Evolutionary conservation across 192 early-diverging fungal species (phyloP).

Genomic region (Ambispora gerdemannii): DNA sequence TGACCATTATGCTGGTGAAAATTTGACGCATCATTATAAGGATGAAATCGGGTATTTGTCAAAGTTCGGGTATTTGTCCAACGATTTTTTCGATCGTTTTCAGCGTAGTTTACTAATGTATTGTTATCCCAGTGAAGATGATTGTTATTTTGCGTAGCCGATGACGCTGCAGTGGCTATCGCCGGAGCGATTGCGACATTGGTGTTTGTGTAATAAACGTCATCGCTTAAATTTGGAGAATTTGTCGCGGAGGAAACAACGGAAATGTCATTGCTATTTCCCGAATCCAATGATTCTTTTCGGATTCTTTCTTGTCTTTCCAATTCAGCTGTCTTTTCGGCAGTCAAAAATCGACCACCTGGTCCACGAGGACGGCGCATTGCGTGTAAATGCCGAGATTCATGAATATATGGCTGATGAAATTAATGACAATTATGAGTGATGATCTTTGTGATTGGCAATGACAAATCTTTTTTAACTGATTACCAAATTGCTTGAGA

Average conservation of each 20-base stretch:
- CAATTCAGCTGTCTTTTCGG: conserved; percentile 36
- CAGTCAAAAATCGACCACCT: conserved; percentile 88
- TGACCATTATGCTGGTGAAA: no score
- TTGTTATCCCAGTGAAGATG: no score
- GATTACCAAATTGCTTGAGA: neutral
- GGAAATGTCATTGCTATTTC: neutral
- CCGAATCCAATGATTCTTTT: neutral
- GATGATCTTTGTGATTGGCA: neutral
- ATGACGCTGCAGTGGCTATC: no score
- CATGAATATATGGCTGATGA: conserved; percentile 84
- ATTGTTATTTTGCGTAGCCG: no score
- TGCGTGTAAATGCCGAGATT: conserved; percentile 94
- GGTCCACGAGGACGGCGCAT: conserved; percentile 95
- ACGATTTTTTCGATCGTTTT: no score
- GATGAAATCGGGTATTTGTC: no score
- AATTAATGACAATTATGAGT: neutral
- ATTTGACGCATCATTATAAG: no score
- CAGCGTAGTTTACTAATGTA: no score
- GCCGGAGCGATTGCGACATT: neutral
- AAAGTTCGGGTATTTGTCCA: no score
- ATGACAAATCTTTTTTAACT: neutral
- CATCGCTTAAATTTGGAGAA: neutral
- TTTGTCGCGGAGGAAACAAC: neutral
- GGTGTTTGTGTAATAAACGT: neutral
- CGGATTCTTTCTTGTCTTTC: neutral